Conservation (phyloP, 169 alveolate species). For the Plasmodium fragile region DNA sequence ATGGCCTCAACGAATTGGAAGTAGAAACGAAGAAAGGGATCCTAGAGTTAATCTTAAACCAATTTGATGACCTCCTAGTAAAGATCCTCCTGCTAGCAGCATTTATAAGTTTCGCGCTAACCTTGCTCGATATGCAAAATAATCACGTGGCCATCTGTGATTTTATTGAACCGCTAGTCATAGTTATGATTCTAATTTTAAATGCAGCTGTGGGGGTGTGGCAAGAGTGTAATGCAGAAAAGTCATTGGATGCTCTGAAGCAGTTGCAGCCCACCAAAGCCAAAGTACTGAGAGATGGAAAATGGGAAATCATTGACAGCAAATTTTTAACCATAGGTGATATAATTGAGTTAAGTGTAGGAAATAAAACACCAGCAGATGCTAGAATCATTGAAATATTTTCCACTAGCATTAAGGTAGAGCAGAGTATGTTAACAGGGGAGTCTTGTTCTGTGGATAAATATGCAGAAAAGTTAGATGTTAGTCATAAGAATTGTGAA, state of each 20-base stretch:
- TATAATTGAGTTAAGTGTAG: conserved; percentile 94
- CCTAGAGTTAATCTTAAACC: conserved; percentile 92
- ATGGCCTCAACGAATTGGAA: conserved; percentile 92
- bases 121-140: conserved; percentile 91
- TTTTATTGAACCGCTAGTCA: conserved; percentile 98
- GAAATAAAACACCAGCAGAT: conserved; percentile 99
- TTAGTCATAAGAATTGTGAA: conserved; percentile 80
- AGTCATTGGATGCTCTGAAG: conserved; percentile 97
- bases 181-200: conserved; percentile 93
- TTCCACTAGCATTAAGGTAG: conserved; percentile 95
- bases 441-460: conserved; percentile 94
- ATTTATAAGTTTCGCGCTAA: conserved; percentile 94
- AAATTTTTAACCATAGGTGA: conserved; percentile 97
- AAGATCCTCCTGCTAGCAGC: conserved; percentile 97
- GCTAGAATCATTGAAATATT: conserved; percentile 92
- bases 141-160: conserved; percentile 95
- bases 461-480: conserved; percentile 83
- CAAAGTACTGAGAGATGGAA: conserved; percentile 93
- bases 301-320: conserved; percentile 94
- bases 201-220: conserved; percentile 98
- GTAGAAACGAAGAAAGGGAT: conserved; percentile 93
- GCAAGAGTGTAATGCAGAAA: conserved; percentile 99
- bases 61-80: conserved; percentile 96
- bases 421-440: conserved; percentile 97
- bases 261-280: conserved; percentile 95